Base-by-base conservation (phyloP, 441 rosid genomes). In the Brassica balearica region DNA sequence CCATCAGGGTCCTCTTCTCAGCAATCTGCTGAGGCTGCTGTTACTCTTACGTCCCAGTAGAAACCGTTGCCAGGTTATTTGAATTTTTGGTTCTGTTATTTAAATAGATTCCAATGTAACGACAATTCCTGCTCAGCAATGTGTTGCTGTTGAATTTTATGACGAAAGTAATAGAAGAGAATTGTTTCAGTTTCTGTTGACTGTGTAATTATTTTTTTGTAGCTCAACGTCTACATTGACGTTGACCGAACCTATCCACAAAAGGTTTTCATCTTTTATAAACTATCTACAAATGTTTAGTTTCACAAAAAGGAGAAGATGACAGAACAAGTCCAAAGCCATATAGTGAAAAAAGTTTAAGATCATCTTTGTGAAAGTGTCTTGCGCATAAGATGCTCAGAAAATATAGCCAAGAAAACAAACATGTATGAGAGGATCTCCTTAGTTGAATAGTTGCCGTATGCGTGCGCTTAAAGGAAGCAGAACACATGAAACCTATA, bases 1-100 rank as follows among this genome's bases (percentile, higher is more conserved):
- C 56, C 84, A 23, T 67, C 86, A 17, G 75, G 65, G n/a, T 76
- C 86, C 43, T 61, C 86, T 27, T 36, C 62, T 27, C 71, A 80
- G 12, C 65, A 48, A 46, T 61, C 63, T 34, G 4, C 72, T 75
- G 72, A 34, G 9, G 15, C 69, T 56, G 58, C 75, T 51, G 73
- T 70, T 48, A 65, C 82, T 46, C 76, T 43, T 6, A 27, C 65
- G 19, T 71, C 77, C 2, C 75, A 70, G 0, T 59, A 77, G 58
- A 14, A 55, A 76, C 66, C 8, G 2, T n/a, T 51, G 63, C 55
- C 48, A 15, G 29, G 10, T 29, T 62, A 4, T 15, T 74, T 11
- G 72, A 15, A 36, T 14, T 36, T 56, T 56, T 66, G 29, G 59
- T 65, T 65, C 1, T 36, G 71, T 14, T 22, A 6, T 51, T 6